phyloP scores from a whole-genome alignment of 2,329 filamentous ascomycete species.

The Chaetomium globosum region DNA sequence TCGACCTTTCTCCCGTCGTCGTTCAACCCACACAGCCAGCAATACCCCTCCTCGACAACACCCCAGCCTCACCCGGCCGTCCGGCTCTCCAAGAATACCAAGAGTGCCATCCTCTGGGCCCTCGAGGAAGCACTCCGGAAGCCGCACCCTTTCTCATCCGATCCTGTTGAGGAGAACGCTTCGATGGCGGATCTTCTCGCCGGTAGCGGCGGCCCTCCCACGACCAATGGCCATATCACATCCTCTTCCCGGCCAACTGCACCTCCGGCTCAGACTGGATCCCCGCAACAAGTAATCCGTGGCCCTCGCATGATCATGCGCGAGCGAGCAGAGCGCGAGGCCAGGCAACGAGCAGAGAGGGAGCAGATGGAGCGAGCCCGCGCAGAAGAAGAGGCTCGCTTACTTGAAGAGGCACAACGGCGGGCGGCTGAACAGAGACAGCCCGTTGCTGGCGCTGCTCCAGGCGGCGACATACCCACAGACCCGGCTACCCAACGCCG shows the following conservation, averaged over 20 bases:
- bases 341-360: conserved; percentile 67
- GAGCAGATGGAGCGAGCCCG: conserved; percentile 64
- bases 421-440: conserved; percentile 61
- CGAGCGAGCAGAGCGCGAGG: conserved; percentile 76
- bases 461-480: conserved; percentile 40
- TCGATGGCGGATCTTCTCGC: conserved; percentile 80
- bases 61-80: conserved; percentile 52
- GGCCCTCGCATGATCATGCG: conserved; percentile 92
- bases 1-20: conserved; percentile 43
- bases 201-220: conserved; percentile 55
- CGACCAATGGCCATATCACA: conserved; percentile 58
- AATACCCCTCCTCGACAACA: conserved; percentile 41
- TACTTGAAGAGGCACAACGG: conserved; percentile 58
- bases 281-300: conserved; percentile 66
- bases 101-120: conserved; percentile 87
- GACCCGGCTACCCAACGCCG: conserved; percentile 44
- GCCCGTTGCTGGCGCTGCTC: conserved; percentile 50
- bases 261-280: conserved; percentile 56
- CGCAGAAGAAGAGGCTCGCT: conserved; percentile 59
- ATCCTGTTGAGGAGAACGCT: conserved; percentile 84
- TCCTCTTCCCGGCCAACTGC: conserved; percentile 51
- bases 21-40: conserved; percentile 36
- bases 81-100: conserved; percentile 79
- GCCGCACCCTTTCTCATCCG: conserved; percentile 79
- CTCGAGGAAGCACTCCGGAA: conserved; percentile 87